These are phyloP conservation scores for Pachysolen tannophilus DNA, from an alignment of 805 yeast genomes.

Conservation along the genomic window DNA sequence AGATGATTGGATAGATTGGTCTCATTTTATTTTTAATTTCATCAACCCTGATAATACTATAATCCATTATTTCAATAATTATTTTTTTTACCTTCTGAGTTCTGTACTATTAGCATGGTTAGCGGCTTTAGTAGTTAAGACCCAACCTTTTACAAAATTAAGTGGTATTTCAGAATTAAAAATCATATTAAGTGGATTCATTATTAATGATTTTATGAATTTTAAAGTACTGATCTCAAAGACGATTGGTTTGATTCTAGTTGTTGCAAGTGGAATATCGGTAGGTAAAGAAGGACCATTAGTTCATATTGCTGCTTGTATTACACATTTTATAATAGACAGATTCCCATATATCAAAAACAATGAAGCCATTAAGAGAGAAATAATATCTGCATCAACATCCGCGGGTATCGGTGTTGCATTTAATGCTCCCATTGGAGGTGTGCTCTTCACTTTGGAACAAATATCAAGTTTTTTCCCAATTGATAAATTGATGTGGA, in stretches of 20 bases:
- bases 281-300: slow-evolving; percentile 84
- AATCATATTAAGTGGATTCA: slow-evolving; percentile 58
- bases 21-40: slow-evolving; percentile 22
- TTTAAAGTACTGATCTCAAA: slow-evolving; percentile 45
- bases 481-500: slow-evolving; percentile 69
- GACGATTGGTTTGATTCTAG: slow-evolving; percentile 48
- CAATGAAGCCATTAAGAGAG: slow-evolving; percentile 58
- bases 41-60: slow-evolving; percentile 14
- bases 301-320: slow-evolving; percentile 68
- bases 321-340: slow-evolving; percentile 32
- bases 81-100: slow-evolving; percentile 27
- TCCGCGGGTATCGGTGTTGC: slow-evolving; percentile 85
- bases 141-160: slow-evolving; percentile 31
- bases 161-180: slow-evolving; percentile 75
- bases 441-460: slow-evolving; percentile 72
- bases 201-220: slow-evolving; percentile 45
- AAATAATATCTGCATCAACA: slow-evolving; percentile 62
- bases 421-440: slow-evolving; percentile 83
- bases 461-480: slow-evolving; percentile 56
- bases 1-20: slow-evolving; percentile 23
- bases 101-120: slow-evolving; percentile 30
- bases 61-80: slow-evolving; percentile 19
- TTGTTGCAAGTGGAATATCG: slow-evolving; percentile 74
- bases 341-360: slow-evolving; percentile 20
- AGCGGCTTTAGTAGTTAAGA: slow-evolving; percentile 24